Base-by-base conservation (phyloP, 176 grass and related monocot species). In the Stipa capillata region DNA sequence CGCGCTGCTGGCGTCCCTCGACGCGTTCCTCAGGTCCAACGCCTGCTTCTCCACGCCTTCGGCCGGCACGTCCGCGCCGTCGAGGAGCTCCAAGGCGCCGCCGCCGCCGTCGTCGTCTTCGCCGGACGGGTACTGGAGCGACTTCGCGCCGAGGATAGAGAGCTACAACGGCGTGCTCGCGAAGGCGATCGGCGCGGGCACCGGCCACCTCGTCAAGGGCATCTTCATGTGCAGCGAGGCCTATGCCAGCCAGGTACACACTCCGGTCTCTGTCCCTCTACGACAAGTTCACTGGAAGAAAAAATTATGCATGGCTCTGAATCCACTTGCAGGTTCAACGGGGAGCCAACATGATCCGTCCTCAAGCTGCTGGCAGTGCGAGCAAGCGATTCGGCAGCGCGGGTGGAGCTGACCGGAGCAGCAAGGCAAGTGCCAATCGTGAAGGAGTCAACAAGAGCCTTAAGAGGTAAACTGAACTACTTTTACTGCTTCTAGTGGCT, bases 171-270 rank as follows among this genome's bases (percentile, higher is more conserved):
- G 78, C 20, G 83, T 89, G 69, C 66, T 98, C 50, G 87, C 87
- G 52, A 98, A 87, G 59, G 95, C 85, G 21, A 92, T 98, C 80
- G 89, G 89, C 3, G 85, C 81, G 1, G 92, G 95, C 34, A 94
- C 95, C 4, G 95, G 95, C 0, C 87, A 90, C 58, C 85, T 98
- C 41, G 95, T 98, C 9, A 92, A 84, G 68, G 95, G 95, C 35
- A 89, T 98, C 65, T 98, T 98, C 85, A 94, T 85, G 87, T 90
- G 89, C 79, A 94, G 87, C 80, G 87, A 94, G 25, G 84, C 83
- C n/a, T 98, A 98, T 52, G 83, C 77, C 72, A 74, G 23, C 60
- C 95, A 94, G 92, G 94, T 83, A 21, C 28, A 78, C 75, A 28
- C 14, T 77, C 61, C 39, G 39, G 3, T 43, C 8, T 9, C 14